Evolutionary conservation across 352 stramenopile genomes (phyloP), one percentile per base, ranked within the genome.

Genomic region (Phytophthora pini): DNA sequence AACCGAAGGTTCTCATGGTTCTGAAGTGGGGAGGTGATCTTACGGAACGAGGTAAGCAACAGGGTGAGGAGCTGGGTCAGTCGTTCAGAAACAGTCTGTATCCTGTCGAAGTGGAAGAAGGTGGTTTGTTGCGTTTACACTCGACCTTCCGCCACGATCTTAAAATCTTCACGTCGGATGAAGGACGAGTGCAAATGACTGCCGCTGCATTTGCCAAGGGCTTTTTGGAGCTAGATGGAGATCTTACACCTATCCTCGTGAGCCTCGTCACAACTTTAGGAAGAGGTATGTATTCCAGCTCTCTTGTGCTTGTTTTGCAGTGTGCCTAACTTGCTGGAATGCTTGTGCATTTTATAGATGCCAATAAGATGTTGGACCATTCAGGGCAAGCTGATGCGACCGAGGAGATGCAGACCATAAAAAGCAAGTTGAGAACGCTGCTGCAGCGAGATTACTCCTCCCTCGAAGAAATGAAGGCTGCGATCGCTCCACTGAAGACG

Each of bases 1-100:
- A 79, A 8, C 93, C 83, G 1, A 89, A 98, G 73, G 85, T 99
- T 7, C 84, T 99, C n/a, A 91, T 99, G 55, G 99, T 99, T 70
- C 78, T 99, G 5, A 99, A 99, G 77, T 99, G 98, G 98, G 98
- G 98, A 57, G 98, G 98, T 3, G 97, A 99, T 67, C 77, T 99
- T 11, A 99, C 98, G 1, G 97, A 99, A 60, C 87, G 98, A n/a
- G 98, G 98, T 38, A 95, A 98, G 65, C 87, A 89, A 31, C 98
- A 99, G 70, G 97, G 97, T 5, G 96, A 99, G 71, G 79, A 89
- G 47, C 83, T 99, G 26, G 97, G 98, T 4, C 92, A 92, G 47
- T 80, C 81, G 12, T 98, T 99, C 61, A 87, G 91, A 58, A 94
- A 96, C 61, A 78, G 80, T 53, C 62, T 97, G 52, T 97, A 97